phyloP scores from a whole-genome alignment of 2,329 filamentous ascomycete genomes.

The Esteya vermicola region DNA sequence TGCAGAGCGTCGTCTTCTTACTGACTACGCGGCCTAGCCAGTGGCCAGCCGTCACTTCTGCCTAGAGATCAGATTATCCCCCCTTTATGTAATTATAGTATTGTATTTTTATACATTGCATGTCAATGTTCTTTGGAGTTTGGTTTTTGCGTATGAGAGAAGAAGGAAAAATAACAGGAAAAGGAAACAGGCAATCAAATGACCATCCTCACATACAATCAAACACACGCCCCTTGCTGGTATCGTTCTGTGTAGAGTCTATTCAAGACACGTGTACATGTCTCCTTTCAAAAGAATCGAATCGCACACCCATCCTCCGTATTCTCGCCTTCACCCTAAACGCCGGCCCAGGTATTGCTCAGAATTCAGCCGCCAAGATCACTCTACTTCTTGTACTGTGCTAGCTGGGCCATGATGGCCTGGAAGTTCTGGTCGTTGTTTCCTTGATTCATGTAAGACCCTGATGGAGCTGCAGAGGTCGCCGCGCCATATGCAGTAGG shows the following conservation, averaged over 20 bases:
- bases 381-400: conserved; percentile 43
- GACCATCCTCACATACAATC: background rate
- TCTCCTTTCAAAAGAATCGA: too few species aligned
- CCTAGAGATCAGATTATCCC: too few species aligned
- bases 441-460: conserved; percentile 14
- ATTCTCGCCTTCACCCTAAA: too few species aligned
- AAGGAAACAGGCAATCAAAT: background rate
- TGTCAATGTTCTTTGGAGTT: too few species aligned
- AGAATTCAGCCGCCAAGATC: background rate
- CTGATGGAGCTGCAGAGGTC: conserved; percentile 7
- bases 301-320: too few species aligned
- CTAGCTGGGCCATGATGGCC: conserved; percentile 62
- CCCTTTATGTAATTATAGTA: too few species aligned
- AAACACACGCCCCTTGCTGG: background rate
- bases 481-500: background rate
- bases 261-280: too few species aligned
- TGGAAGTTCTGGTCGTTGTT: conserved; percentile 39
- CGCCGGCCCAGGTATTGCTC: too few species aligned
- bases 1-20: conserved; percentile 4
- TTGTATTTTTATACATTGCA: too few species aligned
- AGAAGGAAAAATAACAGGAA: conserved; percentile 3
- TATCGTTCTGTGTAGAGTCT: too few species aligned
- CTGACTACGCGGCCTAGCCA: conserved; percentile 7
- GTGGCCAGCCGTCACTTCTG: too few species aligned
- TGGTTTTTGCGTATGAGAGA: too few species aligned